Percentiles rank a stretch among this genome's conserved stretches.
These are phyloP conservation scores for Pichia sp. DNA, from an alignment of 1,139 yeast genomes.

Conservation along the genomic window DNA sequence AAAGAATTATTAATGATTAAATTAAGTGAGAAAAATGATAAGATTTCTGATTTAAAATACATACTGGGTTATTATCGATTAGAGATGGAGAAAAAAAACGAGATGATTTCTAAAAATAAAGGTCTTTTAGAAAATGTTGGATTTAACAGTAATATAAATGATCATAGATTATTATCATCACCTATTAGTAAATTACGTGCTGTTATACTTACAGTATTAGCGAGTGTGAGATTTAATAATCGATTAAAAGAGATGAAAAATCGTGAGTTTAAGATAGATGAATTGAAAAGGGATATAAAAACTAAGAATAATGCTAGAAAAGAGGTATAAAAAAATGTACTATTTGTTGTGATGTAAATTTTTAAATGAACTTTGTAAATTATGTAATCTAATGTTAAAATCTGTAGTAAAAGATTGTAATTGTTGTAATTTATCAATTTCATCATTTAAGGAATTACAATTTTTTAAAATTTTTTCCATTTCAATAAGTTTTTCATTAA, in stretches of 20 bases:
- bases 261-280: conserved; percentile 15
- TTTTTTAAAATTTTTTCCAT: conserved; percentile 40
- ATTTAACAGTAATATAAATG: not conserved
- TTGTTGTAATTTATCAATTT: conserved; percentile 65
- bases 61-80: conserved; percentile 45
- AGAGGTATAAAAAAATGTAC: not conserved
- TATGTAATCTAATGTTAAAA: conserved; percentile 33
- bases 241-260: conserved; percentile 19
- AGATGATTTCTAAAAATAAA: conserved; percentile 12
- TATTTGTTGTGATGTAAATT: not conserved
- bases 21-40: conserved; percentile 24
- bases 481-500: conserved; percentile 34
- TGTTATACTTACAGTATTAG: conserved; percentile 50
- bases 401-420: conserved; percentile 44
- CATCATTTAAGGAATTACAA: conserved; percentile 54
- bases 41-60: conserved; percentile 45
- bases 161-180: not conserved
- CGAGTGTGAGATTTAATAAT: conserved; percentile 46
- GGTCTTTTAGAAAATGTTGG: conserved; percentile 6
- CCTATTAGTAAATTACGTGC: conserved; percentile 31
- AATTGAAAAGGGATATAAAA: conserved; percentile 10
- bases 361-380: conserved; percentile 22
- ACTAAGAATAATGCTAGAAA: conserved; percentile 1
- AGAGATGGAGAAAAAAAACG: conserved; percentile 33
- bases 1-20: conserved; percentile 22